Base-by-base conservation (phyloP, 345 rosid genomes). In the Toxicodendron radicans region DNA sequence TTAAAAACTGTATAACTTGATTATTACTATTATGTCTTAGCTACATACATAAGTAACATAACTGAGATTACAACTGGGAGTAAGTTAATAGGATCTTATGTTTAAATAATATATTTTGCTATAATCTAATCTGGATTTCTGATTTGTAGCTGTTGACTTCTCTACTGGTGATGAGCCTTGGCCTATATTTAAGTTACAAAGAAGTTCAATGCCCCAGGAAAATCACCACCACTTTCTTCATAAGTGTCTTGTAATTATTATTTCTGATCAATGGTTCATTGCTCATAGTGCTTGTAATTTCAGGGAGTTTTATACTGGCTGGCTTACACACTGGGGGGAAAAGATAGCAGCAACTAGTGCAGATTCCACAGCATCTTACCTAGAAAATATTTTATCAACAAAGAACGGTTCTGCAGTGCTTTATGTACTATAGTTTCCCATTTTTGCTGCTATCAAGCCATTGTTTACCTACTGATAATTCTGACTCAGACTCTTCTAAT, bases 241-340 rank as follows among this genome's bases (percentile, higher is more conserved):
- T 91, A 80, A 76, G 91, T 81, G 72, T 79, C 71, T 70, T n/a
- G 5, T 52, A 14, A 16, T 70, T 56, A 24, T 20, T 64, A 13
- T 46, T 63, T 21, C 57, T n/a, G 45, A 62, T 71, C 49, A 9
- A 56, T 58, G 38, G 43, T 48, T 76, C 32, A 60, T 70, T 66
- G 59, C 61, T 74, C 51, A 54, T 65, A 30, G 13, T 73, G 53
- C 10, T 78, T 27, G 7, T 58, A 69, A 49, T 79, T 80, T 76
- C 85, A 95, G 97, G 71, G 99, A 95, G 83, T 94, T 94, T 67
- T 94, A 94, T 64, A 92, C 99, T 20, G 99, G 99, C 45, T 94
- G 99, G 99, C 91, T 94, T 74, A 94, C 97, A 30, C 99, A 94
- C 58, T 94, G 99, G 98, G 90, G 97, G 24, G 95, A 94, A 86